Percentiles rank a stretch among this genome's conserved stretches.
phyloP scores from a whole-genome alignment of 2,329 filamentous ascomycete species.

The Fonsecaea pedrosoi region DNA sequence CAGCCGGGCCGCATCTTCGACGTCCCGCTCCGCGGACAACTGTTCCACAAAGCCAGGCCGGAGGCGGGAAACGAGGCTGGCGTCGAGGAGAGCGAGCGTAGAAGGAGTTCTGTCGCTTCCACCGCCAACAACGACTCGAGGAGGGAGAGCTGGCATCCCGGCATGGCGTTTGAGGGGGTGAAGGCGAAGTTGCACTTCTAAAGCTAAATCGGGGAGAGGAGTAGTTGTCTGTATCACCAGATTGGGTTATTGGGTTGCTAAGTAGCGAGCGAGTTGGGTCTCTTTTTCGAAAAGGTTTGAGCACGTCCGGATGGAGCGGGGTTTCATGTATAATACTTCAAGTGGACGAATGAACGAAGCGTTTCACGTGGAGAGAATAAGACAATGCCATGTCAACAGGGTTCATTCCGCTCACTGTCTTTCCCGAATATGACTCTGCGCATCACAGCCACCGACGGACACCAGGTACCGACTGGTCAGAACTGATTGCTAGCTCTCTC shows the following conservation, averaged over 20 bases:
- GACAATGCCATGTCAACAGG: too few species aligned
- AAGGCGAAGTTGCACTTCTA: conserved; percentile 4
- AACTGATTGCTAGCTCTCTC: too few species aligned
- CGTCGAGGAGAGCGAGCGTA: conserved; percentile 13
- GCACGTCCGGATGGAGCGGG: too few species aligned
- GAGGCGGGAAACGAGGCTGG: conserved; percentile 24
- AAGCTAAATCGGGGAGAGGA: background rate
- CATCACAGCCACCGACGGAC: too few species aligned
- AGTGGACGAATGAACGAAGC: too few species aligned
- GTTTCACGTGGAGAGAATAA: too few species aligned
- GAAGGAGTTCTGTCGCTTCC: conserved; percentile 15
- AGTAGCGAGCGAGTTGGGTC: background rate
- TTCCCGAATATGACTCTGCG: too few species aligned
- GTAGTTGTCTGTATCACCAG: too few species aligned
- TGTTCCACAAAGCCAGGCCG: conserved; percentile 28
- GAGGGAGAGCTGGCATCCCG: conserved; percentile 30
- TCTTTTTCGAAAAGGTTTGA: background rate
- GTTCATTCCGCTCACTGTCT: too few species aligned
- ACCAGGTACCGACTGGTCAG: too few species aligned
- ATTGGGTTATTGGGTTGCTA: background rate
- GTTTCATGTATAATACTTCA: too few species aligned
- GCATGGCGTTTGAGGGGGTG: conserved; percentile 22
- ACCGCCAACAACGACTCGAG: background rate
- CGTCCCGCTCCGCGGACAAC: conserved; percentile 23
- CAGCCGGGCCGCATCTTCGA: conserved; percentile 33